Evolutionary conservation across 1,284 basidiomycete genomes (phyloP).

Genomic region (Moniliella sp.): DNA sequence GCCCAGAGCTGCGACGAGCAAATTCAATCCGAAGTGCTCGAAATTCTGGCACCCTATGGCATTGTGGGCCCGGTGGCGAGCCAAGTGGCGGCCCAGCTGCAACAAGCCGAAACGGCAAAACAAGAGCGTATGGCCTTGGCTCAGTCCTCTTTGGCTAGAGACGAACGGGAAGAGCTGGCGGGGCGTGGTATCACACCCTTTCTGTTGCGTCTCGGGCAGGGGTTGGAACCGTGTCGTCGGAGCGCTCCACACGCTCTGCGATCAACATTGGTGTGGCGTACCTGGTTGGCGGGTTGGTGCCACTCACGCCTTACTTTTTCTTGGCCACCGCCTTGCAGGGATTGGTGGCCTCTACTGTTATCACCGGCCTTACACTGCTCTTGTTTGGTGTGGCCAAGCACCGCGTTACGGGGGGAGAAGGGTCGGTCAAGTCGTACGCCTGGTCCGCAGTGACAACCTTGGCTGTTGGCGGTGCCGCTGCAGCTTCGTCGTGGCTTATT

Average conservation of each 20-base stretch:
- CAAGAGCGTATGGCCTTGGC: not conserved
- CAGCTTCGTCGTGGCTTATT: constrained; percentile 65
- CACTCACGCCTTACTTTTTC: constrained; percentile 23
- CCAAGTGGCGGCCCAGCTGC: constrained; percentile 43
- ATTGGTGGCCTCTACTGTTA: constrained; percentile 11
- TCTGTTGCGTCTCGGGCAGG: constrained; percentile 16
- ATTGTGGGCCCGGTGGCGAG: constrained; percentile 60
- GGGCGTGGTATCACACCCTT: constrained; percentile 19
- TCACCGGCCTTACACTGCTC: constrained; percentile 19
- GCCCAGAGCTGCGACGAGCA: constrained; percentile 67
- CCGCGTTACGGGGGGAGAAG: constrained; percentile 12
- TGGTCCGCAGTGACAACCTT: constrained; percentile 78
- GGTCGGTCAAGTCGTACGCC: constrained; percentile 35
- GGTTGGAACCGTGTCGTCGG: constrained; percentile 17
- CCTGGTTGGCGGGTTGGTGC: constrained; percentile 18
- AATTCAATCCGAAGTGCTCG: constrained; percentile 79
- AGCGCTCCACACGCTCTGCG: constrained; percentile 15
- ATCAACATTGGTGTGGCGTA: constrained; percentile 18
- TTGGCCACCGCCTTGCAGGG: constrained; percentile 9
- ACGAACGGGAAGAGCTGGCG: not conserved
- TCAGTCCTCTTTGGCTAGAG: not conserved
- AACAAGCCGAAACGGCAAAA: constrained; percentile 1
- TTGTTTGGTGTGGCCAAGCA: constrained; percentile 19
- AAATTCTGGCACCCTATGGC: constrained; percentile 66
- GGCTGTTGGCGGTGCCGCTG: constrained; percentile 67